Base-by-base conservation (phyloP, 495 filamentous ascomycete species). In the Opeltia flavorubescens region DNA sequence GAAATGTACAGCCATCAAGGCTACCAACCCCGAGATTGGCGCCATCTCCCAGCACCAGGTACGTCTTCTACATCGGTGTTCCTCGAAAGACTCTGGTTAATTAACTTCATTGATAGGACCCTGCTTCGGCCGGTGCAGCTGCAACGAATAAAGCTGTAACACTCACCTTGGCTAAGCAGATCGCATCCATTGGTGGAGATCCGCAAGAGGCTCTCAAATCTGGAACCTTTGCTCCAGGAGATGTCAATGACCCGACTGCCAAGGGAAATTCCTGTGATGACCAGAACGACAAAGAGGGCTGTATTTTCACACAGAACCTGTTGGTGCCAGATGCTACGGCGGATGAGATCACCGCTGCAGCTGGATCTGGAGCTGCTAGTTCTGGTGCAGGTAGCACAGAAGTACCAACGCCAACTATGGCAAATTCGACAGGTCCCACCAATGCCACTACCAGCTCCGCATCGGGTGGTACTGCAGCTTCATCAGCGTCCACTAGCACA, bases 21-120 rank as follows among this genome's bases (percentile, higher is more conserved):
- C 78, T 18, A 69, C 71, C 57, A 86, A 84, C 64, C 74, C 78
- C 31, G 80, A 85, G 63, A 83, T 85, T 46, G 68, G 67, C 8
- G 71, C 69, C 25, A 60, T 86, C 53, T 60, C 68, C 27, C 80
- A 81, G 59, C 78, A 81, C 60, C 77, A 84, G 42, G 42, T 44
- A 44, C 6, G 15, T 15, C 8, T 8, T 40, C 21, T 24, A 9
- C 9, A 33, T 33, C 15, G 9, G 9, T 9, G 9, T 9, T 33
- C 15, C 30, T 33, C 30, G 30, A 33, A 33, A 15, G 15, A n/a
- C n/a, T n/a, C 5, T 17, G 3, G 24, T 20, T 40, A 21, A 40
- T 21, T 4, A 24, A 11, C 5, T 6, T 5, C 15, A 9, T 33
- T 9, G 30, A 15, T 21, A 44, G 57, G 77, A 78, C 59, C 77